Conservation (phyloP, 1,284 basidiomycete genomes). For the Acaromyces ingoldii region DNA sequence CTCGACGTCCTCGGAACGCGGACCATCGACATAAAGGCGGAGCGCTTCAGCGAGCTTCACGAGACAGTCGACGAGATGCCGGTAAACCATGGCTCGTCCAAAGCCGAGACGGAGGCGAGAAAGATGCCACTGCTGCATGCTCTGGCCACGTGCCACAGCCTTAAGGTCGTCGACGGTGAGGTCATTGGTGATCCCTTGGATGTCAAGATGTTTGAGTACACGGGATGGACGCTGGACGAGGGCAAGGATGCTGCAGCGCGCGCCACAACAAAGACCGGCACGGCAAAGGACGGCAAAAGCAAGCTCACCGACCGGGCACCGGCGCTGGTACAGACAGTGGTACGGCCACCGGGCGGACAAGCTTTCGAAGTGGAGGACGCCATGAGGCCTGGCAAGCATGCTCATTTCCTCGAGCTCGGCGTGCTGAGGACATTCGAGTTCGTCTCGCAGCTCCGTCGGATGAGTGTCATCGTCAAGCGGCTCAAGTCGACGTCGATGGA, state of each 20-base stretch:
- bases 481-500: conserved; percentile 93
- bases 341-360: conserved; percentile 85
- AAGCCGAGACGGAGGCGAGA: conserved; percentile 55
- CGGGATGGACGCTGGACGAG: conserved; percentile 92
- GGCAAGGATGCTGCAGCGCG: conserved; percentile 52
- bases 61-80: conserved; percentile 83
- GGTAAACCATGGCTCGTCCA: conserved; percentile 52
- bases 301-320: conserved; percentile 66
- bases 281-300: conserved; percentile 41
- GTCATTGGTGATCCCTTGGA: conserved; percentile 93
- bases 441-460: conserved; percentile 82
- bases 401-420: conserved; percentile 86
- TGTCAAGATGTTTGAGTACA: conserved; percentile 83
- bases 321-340: conserved; percentile 91
- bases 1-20: conserved; percentile 72
- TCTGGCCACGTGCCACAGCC: conserved; percentile 89
- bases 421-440: conserved; percentile 97
- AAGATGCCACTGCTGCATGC: conserved; percentile 85
- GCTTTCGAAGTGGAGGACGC: conserved; percentile 89
- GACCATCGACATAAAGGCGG: conserved; percentile 49
- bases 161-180: conserved; percentile 85
- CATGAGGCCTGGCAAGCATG: conserved; percentile 72
- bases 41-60: conserved; percentile 84
- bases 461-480: conserved; percentile 96
- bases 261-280: conserved; percentile 37